These are phyloP conservation scores for Neurospora sp. DNA, from an alignment of 495 filamentous ascomycete genomes.

Conservation along the genomic window DNA sequence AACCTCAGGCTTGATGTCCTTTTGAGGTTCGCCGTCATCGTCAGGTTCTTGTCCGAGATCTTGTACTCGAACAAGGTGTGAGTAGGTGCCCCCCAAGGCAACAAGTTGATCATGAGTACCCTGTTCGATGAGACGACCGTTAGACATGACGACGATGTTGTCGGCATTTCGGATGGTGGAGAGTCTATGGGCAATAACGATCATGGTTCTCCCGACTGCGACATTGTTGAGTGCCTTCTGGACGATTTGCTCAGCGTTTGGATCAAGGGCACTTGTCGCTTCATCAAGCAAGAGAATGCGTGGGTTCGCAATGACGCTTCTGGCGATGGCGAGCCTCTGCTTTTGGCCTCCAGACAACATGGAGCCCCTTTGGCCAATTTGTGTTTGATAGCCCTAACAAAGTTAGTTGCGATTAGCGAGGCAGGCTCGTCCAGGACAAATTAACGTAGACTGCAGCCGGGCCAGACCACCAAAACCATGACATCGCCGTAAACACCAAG, in stretches of 20 bases:
- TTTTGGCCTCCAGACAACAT: conserved; percentile 45
- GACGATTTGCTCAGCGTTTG: conserved; percentile 51
- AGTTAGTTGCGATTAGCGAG: not conserved
- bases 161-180: conserved; percentile 58
- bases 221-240: conserved; percentile 57
- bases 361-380: conserved; percentile 40
- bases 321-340: conserved; percentile 56
- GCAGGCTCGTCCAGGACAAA: too few relatives aligned
- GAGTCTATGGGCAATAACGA: conserved; percentile 62
- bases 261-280: conserved; percentile 65
- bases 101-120: conserved; percentile 58
- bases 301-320: conserved; percentile 57
- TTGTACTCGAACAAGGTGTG: conserved; percentile 36
- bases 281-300: conserved; percentile 73
- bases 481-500: too few relatives aligned
- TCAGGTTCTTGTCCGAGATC: conserved; percentile 20
- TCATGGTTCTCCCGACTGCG: conserved; percentile 56
- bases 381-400: conserved; percentile 40
- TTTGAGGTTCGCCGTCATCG: not conserved
- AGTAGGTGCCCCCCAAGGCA: conserved; percentile 36
- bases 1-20: conserved; percentile 16
- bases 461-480: too few relatives aligned
- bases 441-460: too few relatives aligned
- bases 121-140: conserved; percentile 45
- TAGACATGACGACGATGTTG: conserved; percentile 55